Evolutionary conservation across 2,329 filamentous ascomycete genomes (phyloP).

Genomic region (Aureobasidium sp.): DNA sequence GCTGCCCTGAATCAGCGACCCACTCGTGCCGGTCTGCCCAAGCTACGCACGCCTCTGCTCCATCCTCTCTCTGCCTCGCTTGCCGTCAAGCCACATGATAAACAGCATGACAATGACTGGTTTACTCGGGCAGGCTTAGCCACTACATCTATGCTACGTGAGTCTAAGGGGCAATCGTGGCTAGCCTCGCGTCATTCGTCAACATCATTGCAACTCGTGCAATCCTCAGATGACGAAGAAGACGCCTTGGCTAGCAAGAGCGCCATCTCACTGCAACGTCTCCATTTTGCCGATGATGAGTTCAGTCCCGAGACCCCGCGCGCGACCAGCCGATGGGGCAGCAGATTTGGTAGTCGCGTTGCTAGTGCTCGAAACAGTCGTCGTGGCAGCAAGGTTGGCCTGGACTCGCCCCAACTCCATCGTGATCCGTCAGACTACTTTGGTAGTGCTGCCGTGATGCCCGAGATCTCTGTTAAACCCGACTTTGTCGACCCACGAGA

Average conservation of each 20-base stretch:
- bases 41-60: neutral
- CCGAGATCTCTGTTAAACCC: neutral
- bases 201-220: constrained; percentile 39
- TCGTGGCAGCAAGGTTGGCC: constrained; percentile 1
- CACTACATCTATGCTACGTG: constrained; percentile 47
- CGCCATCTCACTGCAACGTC: constrained; percentile 13
- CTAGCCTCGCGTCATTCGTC: constrained; percentile 47
- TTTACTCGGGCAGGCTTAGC: constrained; percentile 49
- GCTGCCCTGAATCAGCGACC: constrained; percentile 26
- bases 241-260: neutral
- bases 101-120: constrained; percentile 43
- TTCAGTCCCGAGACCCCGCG: constrained; percentile 11
- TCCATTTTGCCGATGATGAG: constrained; percentile 25
- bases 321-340: constrained; percentile 12
- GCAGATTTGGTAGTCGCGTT: constrained; percentile 14
- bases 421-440: neutral
- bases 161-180: constrained; percentile 56
- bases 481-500: constrained; percentile 29
- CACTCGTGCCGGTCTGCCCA: neutral
- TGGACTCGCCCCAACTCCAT: neutral
- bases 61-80: neutral
- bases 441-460: neutral
- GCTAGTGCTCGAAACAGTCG: constrained; percentile 10
- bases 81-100: neutral
- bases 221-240: constrained; percentile 8